These are phyloP conservation scores for Lichtheimia hyalospora DNA, from an alignment of 371 early-diverging fungal species.

Conservation along the genomic window DNA sequence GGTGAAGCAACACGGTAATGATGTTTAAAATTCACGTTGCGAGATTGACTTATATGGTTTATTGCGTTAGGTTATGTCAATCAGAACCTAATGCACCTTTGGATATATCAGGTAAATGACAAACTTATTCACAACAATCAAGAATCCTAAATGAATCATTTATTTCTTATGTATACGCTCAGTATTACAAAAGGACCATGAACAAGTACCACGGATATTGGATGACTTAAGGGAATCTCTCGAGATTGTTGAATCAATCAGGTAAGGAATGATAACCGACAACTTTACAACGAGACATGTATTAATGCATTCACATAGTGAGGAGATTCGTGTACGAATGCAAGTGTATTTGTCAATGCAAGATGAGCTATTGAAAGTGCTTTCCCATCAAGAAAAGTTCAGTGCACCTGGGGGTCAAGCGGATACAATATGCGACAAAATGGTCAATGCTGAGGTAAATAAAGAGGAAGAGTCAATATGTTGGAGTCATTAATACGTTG, in stretches of 20 bases:
- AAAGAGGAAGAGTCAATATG: too few relatives aligned
- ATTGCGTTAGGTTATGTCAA: slow-evolving; percentile 28
- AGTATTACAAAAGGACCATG: slow-evolving; percentile 43
- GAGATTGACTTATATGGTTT: too few relatives aligned
- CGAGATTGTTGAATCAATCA: slow-evolving; percentile 31
- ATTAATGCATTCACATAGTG: slow-evolving; percentile 14
- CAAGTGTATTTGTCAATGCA: slow-evolving; percentile 27
- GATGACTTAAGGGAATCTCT: slow-evolving; percentile 31
- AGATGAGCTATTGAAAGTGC: slow-evolving; percentile 28
- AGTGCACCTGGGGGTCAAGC: slow-evolving; percentile 27
- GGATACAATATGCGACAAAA: slow-evolving; percentile 35
- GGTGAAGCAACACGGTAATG: slow-evolving; percentile 44
- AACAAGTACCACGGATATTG: slow-evolving; percentile 42
- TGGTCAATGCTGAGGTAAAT: slow-evolving; percentile 26
- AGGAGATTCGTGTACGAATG: slow-evolving; percentile 32
- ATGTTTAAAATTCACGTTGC: too few relatives aligned
- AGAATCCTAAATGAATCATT: neutral
- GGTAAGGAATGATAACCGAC: slow-evolving; percentile 8
- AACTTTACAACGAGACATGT: neutral
- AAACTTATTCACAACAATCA: neutral
- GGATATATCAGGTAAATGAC: slow-evolving; percentile 34
- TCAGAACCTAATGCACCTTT: slow-evolving; percentile 33
- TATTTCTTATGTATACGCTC: neutral
- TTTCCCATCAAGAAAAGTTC: slow-evolving; percentile 30
- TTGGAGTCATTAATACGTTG: too few relatives aligned